phyloP scores from a whole-genome alignment of 306 rosid species.

The Vachellia pachyceras region DNA sequence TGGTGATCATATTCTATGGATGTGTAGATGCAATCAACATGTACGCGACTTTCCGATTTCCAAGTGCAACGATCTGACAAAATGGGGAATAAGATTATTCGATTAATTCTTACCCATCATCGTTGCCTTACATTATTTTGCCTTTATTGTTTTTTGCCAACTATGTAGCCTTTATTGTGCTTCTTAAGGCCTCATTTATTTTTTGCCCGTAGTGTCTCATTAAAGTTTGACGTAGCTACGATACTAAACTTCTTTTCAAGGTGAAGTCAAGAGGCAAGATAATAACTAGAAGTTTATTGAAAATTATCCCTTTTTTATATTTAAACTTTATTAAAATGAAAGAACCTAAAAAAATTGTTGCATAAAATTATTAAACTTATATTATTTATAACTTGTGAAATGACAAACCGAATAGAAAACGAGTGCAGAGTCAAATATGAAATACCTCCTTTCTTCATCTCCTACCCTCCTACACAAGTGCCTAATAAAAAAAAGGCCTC shows the following conservation, averaged over 20 bases:
- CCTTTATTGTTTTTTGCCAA: too few species aligned
- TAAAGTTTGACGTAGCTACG: background rate
- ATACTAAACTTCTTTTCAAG: too few species aligned
- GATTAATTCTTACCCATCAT: too few species aligned
- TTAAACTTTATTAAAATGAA: background rate
- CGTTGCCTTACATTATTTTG: background rate
- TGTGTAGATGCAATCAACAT: conserved; percentile 20
- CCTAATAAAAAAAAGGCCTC: too few species aligned
- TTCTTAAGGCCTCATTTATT: background rate
- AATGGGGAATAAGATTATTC: too few species aligned
- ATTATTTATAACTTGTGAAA: background rate
- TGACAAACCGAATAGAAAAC: background rate
- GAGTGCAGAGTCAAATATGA: too few species aligned
- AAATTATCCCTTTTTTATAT: background rate
- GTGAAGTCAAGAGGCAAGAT: background rate
- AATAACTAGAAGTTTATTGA: background rate
- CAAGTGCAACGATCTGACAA: conserved; percentile 18
- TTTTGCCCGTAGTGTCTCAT: background rate
- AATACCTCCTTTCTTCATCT: too few species aligned
- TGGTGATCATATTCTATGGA: conserved; percentile 26
- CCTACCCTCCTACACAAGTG: too few species aligned
- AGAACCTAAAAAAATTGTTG: background rate
- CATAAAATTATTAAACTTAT: background rate
- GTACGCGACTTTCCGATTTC: conserved; percentile 28
- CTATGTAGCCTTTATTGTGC: background rate